Conservation (phyloP, 2,329 filamentous ascomycete genomes). For the Aspergillus pseudoterreus region DNA sequence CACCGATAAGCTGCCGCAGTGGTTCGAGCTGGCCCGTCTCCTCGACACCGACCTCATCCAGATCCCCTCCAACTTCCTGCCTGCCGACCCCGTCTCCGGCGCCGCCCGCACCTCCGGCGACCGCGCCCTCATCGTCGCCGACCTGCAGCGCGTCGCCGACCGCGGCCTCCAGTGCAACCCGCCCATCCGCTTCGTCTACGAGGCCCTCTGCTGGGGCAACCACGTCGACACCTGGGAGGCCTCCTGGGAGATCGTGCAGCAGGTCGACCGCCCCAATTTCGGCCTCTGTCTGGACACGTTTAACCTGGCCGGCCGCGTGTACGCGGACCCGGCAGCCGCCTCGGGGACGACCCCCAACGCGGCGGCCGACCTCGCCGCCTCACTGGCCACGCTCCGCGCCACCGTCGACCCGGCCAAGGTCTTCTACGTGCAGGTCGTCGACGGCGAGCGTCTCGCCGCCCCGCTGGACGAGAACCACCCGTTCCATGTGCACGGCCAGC, state of each 20-base stretch:
- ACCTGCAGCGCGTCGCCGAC: conserved; percentile 64
- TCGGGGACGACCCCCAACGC: conserved; percentile 53
- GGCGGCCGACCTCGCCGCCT: conserved; percentile 52
- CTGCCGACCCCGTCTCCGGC: conserved; percentile 31
- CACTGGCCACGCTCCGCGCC: conserved; percentile 53
- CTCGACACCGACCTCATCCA: conserved; percentile 69
- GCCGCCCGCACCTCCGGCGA: conserved; percentile 46
- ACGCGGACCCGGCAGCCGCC: conserved; percentile 60
- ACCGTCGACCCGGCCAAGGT: conserved; percentile 61
- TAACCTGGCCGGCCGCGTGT: conserved; percentile 70
- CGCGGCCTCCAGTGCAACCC: conserved; percentile 57
- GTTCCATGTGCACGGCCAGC: conserved; percentile 58
- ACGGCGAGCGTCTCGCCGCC: conserved; percentile 60
- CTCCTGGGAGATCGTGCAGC: conserved; percentile 64
- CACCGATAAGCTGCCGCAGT: conserved; percentile 59
- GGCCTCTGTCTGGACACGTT: conserved; percentile 75
- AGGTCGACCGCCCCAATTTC: conserved; percentile 67
- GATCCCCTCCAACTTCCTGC: conserved; percentile 68
- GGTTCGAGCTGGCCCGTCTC: conserved; percentile 63
- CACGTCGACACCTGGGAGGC: conserved; percentile 67
- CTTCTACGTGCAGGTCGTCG: conserved; percentile 74
- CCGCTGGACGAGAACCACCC: conserved; percentile 58
- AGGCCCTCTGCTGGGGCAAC: conserved; percentile 70
- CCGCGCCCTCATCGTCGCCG: conserved; percentile 55
- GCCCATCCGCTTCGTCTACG: conserved; percentile 66